Evolutionary conservation across 441 rosid species (phyloP).

Genomic region (Metrosideros polymorpha): DNA sequence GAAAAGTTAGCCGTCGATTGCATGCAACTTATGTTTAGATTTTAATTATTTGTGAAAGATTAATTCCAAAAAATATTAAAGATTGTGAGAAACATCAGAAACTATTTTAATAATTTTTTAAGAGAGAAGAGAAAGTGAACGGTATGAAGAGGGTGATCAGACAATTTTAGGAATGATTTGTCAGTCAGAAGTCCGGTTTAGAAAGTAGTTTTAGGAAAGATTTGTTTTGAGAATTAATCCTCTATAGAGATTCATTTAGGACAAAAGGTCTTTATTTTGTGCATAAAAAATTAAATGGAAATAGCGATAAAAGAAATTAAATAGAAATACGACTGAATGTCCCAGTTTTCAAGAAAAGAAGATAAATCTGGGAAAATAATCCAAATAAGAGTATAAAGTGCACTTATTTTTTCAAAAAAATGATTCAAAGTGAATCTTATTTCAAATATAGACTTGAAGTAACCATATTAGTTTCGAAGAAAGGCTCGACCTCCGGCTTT

Average conservation of each 20-base stretch:
- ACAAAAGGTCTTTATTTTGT: background rate
- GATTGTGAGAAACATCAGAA: background rate
- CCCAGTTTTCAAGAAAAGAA: no score
- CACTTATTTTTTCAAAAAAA: no score
- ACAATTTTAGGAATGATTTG: background rate
- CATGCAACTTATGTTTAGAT: background rate
- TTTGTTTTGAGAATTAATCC: background rate
- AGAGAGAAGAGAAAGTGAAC: background rate
- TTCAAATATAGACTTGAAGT: no score
- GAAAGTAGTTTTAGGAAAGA: background rate
- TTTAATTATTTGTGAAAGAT: background rate
- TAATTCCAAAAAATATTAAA: background rate
- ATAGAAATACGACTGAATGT: no score
- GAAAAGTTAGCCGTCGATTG: background rate
- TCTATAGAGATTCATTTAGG: background rate
- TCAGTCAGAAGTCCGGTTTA: background rate
- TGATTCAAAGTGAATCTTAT: no score
- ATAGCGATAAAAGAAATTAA: background rate
- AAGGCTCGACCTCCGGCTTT: no score
- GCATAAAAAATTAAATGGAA: background rate
- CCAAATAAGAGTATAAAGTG: no score
- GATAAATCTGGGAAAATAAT: no score
- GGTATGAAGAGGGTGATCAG: background rate
- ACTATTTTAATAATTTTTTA: background rate
- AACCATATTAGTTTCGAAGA: no score